Percentiles rank a stretch among this genome's conserved stretches.
Conservation (phyloP, 2,329 filamentous ascomycete species). For the Helotiales sp. region DNA sequence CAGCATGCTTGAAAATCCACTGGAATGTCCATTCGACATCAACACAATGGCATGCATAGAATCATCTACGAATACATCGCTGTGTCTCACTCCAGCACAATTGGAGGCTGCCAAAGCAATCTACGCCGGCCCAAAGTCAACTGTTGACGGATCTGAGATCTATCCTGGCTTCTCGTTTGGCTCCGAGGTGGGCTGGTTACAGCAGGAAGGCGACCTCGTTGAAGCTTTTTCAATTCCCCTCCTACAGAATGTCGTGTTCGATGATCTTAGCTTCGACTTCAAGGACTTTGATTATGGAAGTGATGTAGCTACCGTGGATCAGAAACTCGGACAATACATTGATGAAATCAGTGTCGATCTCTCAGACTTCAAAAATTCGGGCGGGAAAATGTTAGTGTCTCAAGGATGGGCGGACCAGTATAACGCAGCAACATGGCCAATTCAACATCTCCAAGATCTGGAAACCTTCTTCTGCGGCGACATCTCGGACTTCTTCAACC, state of each 20-base stretch:
- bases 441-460: slow-evolving; percentile 47
- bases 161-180: slow-evolving; percentile 44
- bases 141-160: slow-evolving; percentile 23
- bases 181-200: slow-evolving; percentile 40
- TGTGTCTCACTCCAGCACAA: slow-evolving; percentile 46
- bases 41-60: slow-evolving; percentile 14
- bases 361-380: slow-evolving; percentile 30
- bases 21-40: slow-evolving; percentile 36
- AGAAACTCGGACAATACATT: slow-evolving; percentile 37
- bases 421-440: slow-evolving; percentile 40
- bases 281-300: slow-evolving; percentile 39
- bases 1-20: slow-evolving; percentile 39
- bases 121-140: slow-evolving; percentile 45
- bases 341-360: slow-evolving; percentile 39
- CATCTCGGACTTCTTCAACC: slow-evolving; percentile 44
- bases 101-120: slow-evolving; percentile 46
- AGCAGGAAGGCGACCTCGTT: slow-evolving; percentile 38
- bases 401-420: slow-evolving; percentile 38
- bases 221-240: slow-evolving; percentile 39
- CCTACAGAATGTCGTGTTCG: slow-evolving; percentile 43
- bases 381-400: slow-evolving; percentile 40
- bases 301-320: slow-evolving; percentile 37
- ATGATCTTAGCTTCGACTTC: slow-evolving; percentile 38
- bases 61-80: slow-evolving; percentile 33
- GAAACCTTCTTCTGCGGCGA: slow-evolving; percentile 32